Evolutionary conservation across 768 basidiomycete genomes (phyloP).

Genomic region (Megacollybia marginata): DNA sequence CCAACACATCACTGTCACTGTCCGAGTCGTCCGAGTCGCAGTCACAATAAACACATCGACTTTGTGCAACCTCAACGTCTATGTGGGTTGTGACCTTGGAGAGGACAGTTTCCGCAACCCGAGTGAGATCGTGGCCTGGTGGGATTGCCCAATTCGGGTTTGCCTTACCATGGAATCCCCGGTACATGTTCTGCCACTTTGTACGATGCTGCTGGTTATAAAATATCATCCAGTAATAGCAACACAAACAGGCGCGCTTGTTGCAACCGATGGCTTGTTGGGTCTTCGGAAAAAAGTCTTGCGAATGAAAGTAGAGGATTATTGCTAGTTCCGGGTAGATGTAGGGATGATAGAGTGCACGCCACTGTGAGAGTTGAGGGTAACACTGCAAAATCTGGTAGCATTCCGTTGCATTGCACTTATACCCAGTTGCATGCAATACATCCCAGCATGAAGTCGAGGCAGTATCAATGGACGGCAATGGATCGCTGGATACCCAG

Average conservation of each 20-base stretch:
- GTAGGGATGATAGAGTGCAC: background rate
- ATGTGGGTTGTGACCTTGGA: too few species aligned
- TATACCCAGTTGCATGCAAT: background rate
- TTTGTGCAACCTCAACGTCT: too few species aligned
- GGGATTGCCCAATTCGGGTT: background rate
- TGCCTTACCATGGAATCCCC: background rate
- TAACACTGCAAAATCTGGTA: background rate
- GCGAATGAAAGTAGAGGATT: background rate
- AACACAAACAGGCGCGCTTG: background rate
- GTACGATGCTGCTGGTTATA: background rate
- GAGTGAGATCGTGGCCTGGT: background rate
- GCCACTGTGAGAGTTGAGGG: background rate
- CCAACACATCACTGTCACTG: too few species aligned
- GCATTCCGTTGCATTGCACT: background rate
- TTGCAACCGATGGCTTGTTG: background rate
- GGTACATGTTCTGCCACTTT: background rate
- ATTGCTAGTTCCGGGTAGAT: background rate
- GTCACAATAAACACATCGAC: too few species aligned
- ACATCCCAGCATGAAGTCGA: background rate
- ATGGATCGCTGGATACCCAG: background rate
- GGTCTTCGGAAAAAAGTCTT: conserved; percentile 18
- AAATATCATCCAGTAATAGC: background rate
- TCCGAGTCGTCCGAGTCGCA: too few species aligned
- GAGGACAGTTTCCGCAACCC: too few species aligned
- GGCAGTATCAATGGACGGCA: background rate